Evolutionary conservation across 495 filamentous ascomycete genomes (phyloP).

Genomic region (Penicillium canariense): DNA sequence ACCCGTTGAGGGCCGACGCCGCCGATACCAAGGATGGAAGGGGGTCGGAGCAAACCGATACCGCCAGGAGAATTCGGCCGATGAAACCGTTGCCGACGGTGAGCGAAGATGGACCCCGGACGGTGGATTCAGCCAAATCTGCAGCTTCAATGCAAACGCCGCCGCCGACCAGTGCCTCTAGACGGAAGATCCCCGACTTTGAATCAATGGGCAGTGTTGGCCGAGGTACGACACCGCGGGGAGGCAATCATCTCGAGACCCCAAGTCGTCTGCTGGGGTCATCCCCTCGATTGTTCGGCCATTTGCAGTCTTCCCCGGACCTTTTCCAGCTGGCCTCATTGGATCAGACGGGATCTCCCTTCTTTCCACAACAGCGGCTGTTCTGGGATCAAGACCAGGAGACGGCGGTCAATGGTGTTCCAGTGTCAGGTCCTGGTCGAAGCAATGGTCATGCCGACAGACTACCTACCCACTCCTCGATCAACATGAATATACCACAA

Average conservation of each 20-base stretch:
- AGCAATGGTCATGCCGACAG: conserved; percentile 5
- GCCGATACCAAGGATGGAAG: conserved; percentile 55
- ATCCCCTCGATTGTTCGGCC: conserved; percentile 49
- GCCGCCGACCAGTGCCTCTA: conserved; percentile 60
- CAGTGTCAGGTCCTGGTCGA: conserved; percentile 12
- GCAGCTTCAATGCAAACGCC: conserved; percentile 65
- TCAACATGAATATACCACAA: conserved; percentile 33
- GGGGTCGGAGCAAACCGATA: conserved; percentile 38
- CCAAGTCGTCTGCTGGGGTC: conserved; percentile 44
- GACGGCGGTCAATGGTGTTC: conserved; percentile 21
- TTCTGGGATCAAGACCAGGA: conserved; percentile 71
- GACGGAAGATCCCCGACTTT: conserved; percentile 40
- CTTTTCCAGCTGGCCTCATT: conserved; percentile 68
- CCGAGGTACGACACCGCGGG: conserved; percentile 24
- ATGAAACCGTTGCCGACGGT: conserved; percentile 39
- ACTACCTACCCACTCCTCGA: conserved; percentile 7
- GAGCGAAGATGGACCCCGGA: conserved; percentile 36
- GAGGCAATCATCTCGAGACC: conserved; percentile 37
- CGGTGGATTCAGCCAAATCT: conserved; percentile 44
- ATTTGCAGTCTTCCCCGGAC: conserved; percentile 61
- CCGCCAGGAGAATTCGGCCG: conserved; percentile 36
- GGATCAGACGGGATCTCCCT: conserved; percentile 66
- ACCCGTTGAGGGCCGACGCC: conserved; percentile 38
- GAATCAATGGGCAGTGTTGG: conserved; percentile 26
- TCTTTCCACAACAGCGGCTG: conserved; percentile 61